Conservation (phyloP, 2,329 filamentous ascomycete species). For the Sclerotiophoma versabilis region DNA sequence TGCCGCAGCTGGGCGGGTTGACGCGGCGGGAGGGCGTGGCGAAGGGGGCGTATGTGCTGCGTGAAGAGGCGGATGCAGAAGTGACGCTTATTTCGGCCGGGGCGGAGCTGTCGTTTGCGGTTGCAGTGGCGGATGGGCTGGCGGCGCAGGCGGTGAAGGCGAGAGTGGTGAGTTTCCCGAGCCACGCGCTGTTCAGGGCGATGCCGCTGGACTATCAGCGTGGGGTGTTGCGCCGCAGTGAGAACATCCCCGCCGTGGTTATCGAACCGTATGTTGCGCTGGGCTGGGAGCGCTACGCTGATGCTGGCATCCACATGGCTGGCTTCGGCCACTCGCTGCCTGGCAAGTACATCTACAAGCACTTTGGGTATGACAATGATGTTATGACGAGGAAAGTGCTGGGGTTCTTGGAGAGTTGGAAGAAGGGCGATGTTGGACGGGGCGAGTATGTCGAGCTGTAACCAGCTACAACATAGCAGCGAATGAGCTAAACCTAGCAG, state of each 20-base stretch:
- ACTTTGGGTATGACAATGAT: constrained; percentile 61
- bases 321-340: constrained; percentile 64
- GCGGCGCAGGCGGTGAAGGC: constrained; percentile 48
- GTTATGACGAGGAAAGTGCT: constrained; percentile 52
- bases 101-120: constrained; percentile 55
- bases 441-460: constrained; percentile 43
- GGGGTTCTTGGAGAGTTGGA: constrained; percentile 45
- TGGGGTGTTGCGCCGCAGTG: constrained; percentile 53
- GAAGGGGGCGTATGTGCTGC: constrained; percentile 57
- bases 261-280: constrained; percentile 66
- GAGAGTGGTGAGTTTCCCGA: constrained; percentile 60
- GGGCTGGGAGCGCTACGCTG: constrained; percentile 67
- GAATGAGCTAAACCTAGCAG: too few species aligned
- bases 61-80: constrained; percentile 52
- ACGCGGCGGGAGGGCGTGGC: constrained; percentile 52
- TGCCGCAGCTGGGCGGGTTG: constrained; percentile 51
- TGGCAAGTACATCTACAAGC: constrained; percentile 61
- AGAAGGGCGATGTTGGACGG: constrained; percentile 42
- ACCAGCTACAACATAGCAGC: background rate
- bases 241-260: constrained; percentile 58
- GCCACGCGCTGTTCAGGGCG: constrained; percentile 57
- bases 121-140: constrained; percentile 49
- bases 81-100: constrained; percentile 58
- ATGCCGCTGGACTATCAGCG: constrained; percentile 57
- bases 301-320: constrained; percentile 62